These are phyloP conservation scores for Galeopsis tetrahit DNA, from an alignment of 257 asterid species.

Conservation along the genomic window DNA sequence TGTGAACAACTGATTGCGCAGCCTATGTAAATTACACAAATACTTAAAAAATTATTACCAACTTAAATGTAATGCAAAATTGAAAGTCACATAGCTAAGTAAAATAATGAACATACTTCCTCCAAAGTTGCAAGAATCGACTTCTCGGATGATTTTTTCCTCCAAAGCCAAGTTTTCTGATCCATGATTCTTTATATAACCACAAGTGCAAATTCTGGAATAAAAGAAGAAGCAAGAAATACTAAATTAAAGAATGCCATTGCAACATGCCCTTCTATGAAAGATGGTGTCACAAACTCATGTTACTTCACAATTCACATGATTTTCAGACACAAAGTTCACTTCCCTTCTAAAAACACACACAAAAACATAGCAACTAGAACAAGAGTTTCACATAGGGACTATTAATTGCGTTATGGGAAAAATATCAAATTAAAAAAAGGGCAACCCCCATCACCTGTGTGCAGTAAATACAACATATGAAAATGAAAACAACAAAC, in stretches of 20 bases:
- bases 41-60: not conserved
- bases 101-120: constrained; percentile 54
- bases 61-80: not conserved
- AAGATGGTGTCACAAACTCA: constrained; percentile 21
- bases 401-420: constrained; percentile 23
- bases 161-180: constrained; percentile 90
- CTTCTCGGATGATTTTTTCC: constrained; percentile 72
- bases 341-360: constrained; percentile 5
- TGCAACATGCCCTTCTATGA: not conserved
- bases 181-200: constrained; percentile 56
- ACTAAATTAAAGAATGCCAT: not conserved
- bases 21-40: constrained; percentile 29
- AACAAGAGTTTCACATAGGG: not conserved
- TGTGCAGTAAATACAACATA: constrained; percentile 4
- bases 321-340: constrained; percentile 3
- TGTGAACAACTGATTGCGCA: constrained; percentile 24
- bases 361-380: constrained; percentile 7
- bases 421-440: not conserved
- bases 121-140: constrained; percentile 60
- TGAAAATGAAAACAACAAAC: constrained; percentile 4
- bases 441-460: not conserved
- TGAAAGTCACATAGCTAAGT: not conserved
- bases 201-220: constrained; percentile 12
- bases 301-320: not conserved
- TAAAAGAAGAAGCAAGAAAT: not conserved